Base-by-base conservation (phyloP, 139 green algal species). In the Picochlorum sp. region DNA sequence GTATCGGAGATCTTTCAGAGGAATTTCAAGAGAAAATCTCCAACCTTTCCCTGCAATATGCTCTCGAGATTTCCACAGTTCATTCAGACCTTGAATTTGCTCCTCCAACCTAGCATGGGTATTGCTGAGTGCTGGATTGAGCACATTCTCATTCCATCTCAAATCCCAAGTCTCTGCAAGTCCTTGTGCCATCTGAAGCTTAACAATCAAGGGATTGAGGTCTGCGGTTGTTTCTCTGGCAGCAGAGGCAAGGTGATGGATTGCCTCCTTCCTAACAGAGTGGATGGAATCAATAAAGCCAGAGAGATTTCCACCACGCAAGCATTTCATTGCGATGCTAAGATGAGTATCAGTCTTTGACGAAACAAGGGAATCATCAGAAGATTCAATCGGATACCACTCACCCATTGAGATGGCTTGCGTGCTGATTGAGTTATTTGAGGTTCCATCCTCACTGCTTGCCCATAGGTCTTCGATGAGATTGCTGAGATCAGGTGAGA, bases 111-210 rank as follows among this genome's bases (percentile, higher is more conserved):
- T n/a, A 6, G 51, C 32, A 18, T 63, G 44, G 2, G 71, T 45
- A 49, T 67, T 44, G 6, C 51, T 41, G 55, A 72, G 41, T 37
- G 34, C 21, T 0, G 63, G 38, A 44, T 59, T 73, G 2, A 11
- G 7, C 34, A 11, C 34, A 41, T 41, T 41, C 2, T 41, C 34
- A 41, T 41, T 41, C 47, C 16, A 20, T 3, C 55, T 10, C 37
- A 79, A 16, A 41, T 52, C 10, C 79, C 76, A 84, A 6, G 69
- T 75, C 32, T 79, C 73, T 1, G 51, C 57, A 24, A 92, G 38
- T 26, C 56, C 67, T 15, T 76, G 65, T 71, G 86, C 63, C 76
- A 85, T 80, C 61, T 85, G 74, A 21, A 93, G 71, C 59, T 75
- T 69, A 32, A 90, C 76, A 11, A 94, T 51, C 3, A 75, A 50